A percentile compares a stretch with the other conserved stretches of the same genome.
Evolutionary conservation across 306 rosid genomes (phyloP).

Genomic region (Styphnolobium japonicum): DNA sequence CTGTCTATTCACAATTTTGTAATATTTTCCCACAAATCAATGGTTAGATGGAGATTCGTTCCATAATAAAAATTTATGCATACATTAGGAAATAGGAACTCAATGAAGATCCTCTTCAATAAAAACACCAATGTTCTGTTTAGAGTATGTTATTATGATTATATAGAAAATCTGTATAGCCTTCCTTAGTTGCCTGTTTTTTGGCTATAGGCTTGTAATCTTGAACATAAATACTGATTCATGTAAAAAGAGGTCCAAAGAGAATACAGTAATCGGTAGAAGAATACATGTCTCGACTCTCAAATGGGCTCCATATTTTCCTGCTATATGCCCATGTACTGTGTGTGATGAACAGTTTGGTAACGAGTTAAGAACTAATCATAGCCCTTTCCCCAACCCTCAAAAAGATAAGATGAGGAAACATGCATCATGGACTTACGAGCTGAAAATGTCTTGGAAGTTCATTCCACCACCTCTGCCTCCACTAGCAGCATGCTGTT

Average conservation of each 20-base stretch:
- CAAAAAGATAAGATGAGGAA: background rate
- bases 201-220: background rate
- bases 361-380: background rate
- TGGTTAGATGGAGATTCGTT: background rate
- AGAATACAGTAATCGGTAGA: background rate
- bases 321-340: too few species aligned
- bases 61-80: background rate
- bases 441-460: conserved; percentile 78
- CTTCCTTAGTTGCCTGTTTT: background rate
- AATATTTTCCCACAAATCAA: conserved; percentile 4
- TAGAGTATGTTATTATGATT: background rate
- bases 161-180: background rate
- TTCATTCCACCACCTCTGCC: conserved; percentile 94
- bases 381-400: background rate
- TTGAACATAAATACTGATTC: background rate
- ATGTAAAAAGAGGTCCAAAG: background rate
- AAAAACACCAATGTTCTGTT: conserved; percentile 1
- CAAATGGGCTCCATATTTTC: too few species aligned
- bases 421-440: conserved; percentile 45
- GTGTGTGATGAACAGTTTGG: background rate
- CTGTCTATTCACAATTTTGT: background rate
- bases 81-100: background rate
- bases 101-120: background rate
- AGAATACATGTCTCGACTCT: background rate
- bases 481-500: conserved; percentile 95